Base-by-base conservation (phyloP, 2,329 filamentous ascomycete genomes). In the Purpureocillium lavendulum region DNA sequence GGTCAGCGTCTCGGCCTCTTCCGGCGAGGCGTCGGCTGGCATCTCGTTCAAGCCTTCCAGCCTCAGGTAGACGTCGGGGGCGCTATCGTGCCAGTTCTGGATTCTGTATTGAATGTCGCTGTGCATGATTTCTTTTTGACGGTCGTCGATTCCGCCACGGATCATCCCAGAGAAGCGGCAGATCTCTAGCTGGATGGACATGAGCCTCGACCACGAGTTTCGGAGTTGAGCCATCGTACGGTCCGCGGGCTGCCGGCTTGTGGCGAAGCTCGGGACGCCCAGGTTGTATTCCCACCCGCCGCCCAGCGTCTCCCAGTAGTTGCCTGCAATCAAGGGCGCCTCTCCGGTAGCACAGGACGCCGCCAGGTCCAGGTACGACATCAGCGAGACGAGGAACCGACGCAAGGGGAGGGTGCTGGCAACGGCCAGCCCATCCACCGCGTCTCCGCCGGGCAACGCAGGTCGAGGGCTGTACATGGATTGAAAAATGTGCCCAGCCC, bases 301-400 rank as follows among this genome's bases (percentile, higher is more conserved):
- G 4, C 54, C 59, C n/a, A 58, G 49, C 2, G 56, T 59, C 41
- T 55, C 53, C 60, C 60, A 62, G 38, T 64, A 64, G 41, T 54
- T 57, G 3, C 59, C 59, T 36, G 59, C 49, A 10, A 62, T 56
- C 7, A 62, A 49, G 4, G 59, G 61, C 3, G 56, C 59, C 21
- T 61, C 57, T 15, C 56, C 55, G 6, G 58, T 60, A 4, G 58
- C 57, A 40, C 60, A 61, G 10, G 61, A 56, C 21, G 60, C 60
- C 0, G 60, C 60, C 15, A 62, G 59, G 35, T 64, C 60, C 14
- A 64, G 57, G 40, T 61, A 62, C 2, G 57, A 61, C 28, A 63
- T 52, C 12, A 62, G 49, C 2, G 59, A 63, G 13, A 64, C 55
- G n/a, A 64, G 56, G 38, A 62, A 63, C 50, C 40, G 40, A 1